Percentiles rank a stretch among this genome's conserved stretches.
phyloP scores from a whole-genome alignment of 768 basidiomycete genomes.

The Rhizopogon sp. region DNA sequence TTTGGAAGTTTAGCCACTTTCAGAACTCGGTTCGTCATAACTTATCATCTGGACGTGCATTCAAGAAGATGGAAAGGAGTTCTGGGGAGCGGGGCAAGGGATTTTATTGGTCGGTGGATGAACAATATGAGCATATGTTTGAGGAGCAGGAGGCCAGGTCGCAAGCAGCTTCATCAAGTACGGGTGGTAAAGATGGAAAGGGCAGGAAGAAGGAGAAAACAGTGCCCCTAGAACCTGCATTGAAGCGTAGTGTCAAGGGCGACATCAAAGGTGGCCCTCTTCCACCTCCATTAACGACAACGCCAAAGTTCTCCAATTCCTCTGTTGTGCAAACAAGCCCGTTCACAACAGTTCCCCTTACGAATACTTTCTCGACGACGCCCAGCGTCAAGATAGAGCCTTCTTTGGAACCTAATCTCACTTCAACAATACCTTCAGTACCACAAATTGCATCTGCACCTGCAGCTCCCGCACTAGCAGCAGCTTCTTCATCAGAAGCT shows the following conservation, averaged over 20 bases:
- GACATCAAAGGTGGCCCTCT: conserved; percentile 52
- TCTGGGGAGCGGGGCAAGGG: conserved; percentile 88
- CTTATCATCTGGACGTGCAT: conserved; percentile 87
- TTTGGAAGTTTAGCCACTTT: background rate
- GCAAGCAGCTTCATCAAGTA: conserved; percentile 20
- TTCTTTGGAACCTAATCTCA: conserved; percentile 1
- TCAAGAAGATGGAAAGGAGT: conserved; percentile 84
- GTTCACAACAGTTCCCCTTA: conserved; percentile 4
- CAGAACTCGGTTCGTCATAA: conserved; percentile 94
- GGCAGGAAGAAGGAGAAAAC: conserved; percentile 58
- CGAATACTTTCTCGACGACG: conserved; percentile 5
- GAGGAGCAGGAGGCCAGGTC: conserved; percentile 64
- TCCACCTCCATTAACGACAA: conserved; percentile 66
- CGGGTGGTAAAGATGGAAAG: conserved; percentile 35
- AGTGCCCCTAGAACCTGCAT: conserved; percentile 49
- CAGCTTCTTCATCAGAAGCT: conserved; percentile 17
- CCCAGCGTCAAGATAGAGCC: conserved; percentile 20
- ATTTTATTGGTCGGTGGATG: conserved; percentile 90
- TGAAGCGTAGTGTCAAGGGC: conserved; percentile 68
- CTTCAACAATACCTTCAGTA: conserved; percentile 4
- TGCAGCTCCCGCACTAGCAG: conserved; percentile 7
- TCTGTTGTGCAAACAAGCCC: background rate
- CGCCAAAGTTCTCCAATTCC: conserved; percentile 31
- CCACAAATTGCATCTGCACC: conserved; percentile 9
- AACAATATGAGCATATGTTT: conserved; percentile 59